Conservation (phyloP, 2,329 filamentous ascomycete genomes). For the Exophiala dermatitidis region DNA sequence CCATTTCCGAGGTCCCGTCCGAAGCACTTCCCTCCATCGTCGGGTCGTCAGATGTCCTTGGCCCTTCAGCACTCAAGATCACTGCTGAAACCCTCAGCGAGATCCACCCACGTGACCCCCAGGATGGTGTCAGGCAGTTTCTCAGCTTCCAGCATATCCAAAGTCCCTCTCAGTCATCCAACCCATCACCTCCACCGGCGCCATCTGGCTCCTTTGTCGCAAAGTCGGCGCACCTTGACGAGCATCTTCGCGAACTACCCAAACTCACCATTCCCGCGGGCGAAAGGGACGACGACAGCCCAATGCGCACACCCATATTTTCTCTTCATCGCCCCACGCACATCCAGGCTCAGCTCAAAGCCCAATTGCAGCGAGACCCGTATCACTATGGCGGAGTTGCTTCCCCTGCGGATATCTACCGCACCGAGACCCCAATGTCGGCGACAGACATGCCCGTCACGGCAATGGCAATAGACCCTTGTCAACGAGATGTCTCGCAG, state of each 20-base stretch:
- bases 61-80: slow-evolving; percentile 61
- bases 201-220: slow-evolving; percentile 30
- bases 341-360: slow-evolving; percentile 25
- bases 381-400: slow-evolving; percentile 29
- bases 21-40: slow-evolving; percentile 79
- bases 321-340: slow-evolving; percentile 27
- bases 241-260: slow-evolving; percentile 50
- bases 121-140: slow-evolving; percentile 90
- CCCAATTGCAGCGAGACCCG: slow-evolving; percentile 47
- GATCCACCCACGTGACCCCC: slow-evolving; percentile 67
- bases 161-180: slow-evolving; percentile 45
- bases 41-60: slow-evolving; percentile 84
- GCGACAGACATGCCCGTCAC: slow-evolving; percentile 85
- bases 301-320: slow-evolving; percentile 29
- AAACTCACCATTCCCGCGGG: slow-evolving; percentile 50
- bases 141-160: slow-evolving; percentile 67
- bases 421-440: slow-evolving; percentile 79
- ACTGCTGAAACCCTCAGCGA: slow-evolving; percentile 66
- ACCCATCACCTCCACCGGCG: slow-evolving; percentile 45
- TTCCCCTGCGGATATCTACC: slow-evolving; percentile 59
- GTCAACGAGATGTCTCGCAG: slow-evolving; percentile 73
- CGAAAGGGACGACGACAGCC: slow-evolving; percentile 25
- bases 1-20: slow-evolving; percentile 56
- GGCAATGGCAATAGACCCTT: slow-evolving; percentile 60
- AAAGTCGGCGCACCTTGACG: slow-evolving; percentile 33